Base-by-base conservation (phyloP, 306 rosid genomes). In the Prunus dulcis region DNA sequence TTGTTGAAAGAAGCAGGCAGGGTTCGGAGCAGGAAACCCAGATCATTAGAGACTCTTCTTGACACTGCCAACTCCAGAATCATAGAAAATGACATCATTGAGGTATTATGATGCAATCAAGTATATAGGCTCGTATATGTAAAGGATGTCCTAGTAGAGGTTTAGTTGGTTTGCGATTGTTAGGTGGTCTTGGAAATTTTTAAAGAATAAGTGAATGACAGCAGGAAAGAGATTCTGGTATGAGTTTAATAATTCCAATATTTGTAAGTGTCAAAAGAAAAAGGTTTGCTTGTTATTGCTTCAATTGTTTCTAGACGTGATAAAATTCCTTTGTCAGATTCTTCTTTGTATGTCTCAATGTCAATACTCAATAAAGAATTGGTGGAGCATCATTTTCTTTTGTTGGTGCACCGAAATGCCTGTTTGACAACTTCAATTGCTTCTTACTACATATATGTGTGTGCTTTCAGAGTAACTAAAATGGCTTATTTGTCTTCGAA, bases 1-100 rank as follows among this genome's bases (percentile, higher is more conserved):
- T 80, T 90, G 84, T 67, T 90, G 85, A 90, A 86, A 87, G 98
- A 93, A 68, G 90, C 94, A 0, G 96, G 98, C 71, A 84, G 93
- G 75, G 87, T 72, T 10, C 51, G 93, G 67, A 90, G 65, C 89
- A 76, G 89, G 72, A 87, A 83, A 76, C 55, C 90, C 38, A 87
- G 86, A 79, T 87, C 91, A 41, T 71, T 91, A n/a, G 90, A 85
- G 79, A 84, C 91, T 43, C 93, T 91, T n/a, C 95, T 91, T 14
- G 93, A 89, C 75, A 69, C 81, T 45, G 76, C 68, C 57, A 80
- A 74, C 27, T 27, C 88, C 25, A 80, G 71, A 57, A 75, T 82
- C 62, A 77, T 74, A 20, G 75, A 80, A 77, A 78, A 56, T 67
- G 82, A 79, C 57, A 58, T 72, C 78, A 85, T 91, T 45, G 79